Evolutionary conservation across 768 basidiomycete genomes (phyloP).

Genomic region (Boletales sp.): DNA sequence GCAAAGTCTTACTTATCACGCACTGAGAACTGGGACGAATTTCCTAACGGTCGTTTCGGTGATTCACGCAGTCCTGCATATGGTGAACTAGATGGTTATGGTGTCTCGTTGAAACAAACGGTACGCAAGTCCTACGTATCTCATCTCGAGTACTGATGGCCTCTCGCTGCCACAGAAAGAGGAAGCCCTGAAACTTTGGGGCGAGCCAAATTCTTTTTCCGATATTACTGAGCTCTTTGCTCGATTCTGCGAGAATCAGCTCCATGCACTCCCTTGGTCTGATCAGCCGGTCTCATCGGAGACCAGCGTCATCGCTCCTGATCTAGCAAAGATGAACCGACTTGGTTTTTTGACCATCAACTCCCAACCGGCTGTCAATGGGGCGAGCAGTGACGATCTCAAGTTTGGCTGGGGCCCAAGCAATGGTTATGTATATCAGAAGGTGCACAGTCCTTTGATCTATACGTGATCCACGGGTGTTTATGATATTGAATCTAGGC

Average conservation of each 20-base stretch:
- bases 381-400: constrained; percentile 78
- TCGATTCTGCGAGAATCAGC: constrained; percentile 72
- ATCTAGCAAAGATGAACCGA: constrained; percentile 83
- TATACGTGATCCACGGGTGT: not conserved
- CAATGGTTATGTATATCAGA: constrained; percentile 95
- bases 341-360: constrained; percentile 96
- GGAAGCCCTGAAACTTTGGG: constrained; percentile 87
- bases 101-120: constrained; percentile 87
- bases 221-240: constrained; percentile 77
- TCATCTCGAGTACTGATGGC: constrained; percentile 5
- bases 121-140: constrained; percentile 38
- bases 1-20: constrained; percentile 92
- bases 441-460: constrained; percentile 44
- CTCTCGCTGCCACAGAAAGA: constrained; percentile 60
- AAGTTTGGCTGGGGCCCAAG: constrained; percentile 91
- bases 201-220: constrained; percentile 59
- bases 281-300: constrained; percentile 85
- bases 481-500: constrained; percentile 49
- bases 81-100: constrained; percentile 96
- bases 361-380: constrained; percentile 94
- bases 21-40: constrained; percentile 99
- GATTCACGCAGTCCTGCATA: constrained; percentile 97
- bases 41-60: constrained; percentile 98
- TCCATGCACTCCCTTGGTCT: constrained; percentile 90
- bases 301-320: constrained; percentile 72